A percentile compares a stretch with the other conserved stretches of the same genome.
Evolutionary conservation across 1,139 yeast species (phyloP).

Genomic region (Pichia inconspicua): DNA sequence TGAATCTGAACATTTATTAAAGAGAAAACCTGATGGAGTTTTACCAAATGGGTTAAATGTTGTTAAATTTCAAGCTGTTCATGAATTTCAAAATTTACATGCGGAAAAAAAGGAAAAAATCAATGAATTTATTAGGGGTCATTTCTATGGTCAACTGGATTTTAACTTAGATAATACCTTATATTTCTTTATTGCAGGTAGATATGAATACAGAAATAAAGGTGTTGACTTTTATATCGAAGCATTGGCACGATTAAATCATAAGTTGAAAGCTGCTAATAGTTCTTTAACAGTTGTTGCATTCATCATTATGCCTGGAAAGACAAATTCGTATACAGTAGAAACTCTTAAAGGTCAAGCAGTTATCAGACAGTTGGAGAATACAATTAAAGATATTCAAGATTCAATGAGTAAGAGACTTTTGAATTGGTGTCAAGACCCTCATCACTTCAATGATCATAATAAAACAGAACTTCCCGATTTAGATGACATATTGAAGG

Average conservation of each 20-base stretch:
- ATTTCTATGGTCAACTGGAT: constrained; percentile 93
- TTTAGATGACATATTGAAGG: constrained; percentile 75
- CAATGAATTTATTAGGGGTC: constrained; percentile 92
- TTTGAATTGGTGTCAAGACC: constrained; percentile 67
- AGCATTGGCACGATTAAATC: constrained; percentile 84
- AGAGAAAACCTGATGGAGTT: constrained; percentile 96
- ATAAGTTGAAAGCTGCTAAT: constrained; percentile 69
- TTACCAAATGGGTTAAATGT: constrained; percentile 95
- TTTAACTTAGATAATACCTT: constrained; percentile 90
- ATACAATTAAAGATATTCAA: constrained; percentile 84
- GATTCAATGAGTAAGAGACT: constrained; percentile 79
- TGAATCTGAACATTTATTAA: constrained; percentile 86
- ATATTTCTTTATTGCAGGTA: constrained; percentile 93
- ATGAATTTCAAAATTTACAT: constrained; percentile 95
- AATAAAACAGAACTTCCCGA: constrained; percentile 41
- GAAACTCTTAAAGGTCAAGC: constrained; percentile 97
- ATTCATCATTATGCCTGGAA: constrained; percentile 97
- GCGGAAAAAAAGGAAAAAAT: constrained; percentile 86
- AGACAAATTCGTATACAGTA: constrained; percentile 86
- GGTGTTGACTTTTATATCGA: constrained; percentile 96
- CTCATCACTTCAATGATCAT: constrained; percentile 27
- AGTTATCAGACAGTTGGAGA: constrained; percentile 83
- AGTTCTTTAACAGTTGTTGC: constrained; percentile 93
- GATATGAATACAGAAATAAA: constrained; percentile 93
- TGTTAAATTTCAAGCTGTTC: constrained; percentile 93